A percentile compares a stretch with the other conserved stretches of the same genome.
These are phyloP conservation scores for Geranium rotundifolium DNA, from an alignment of 345 rosid species.

Conservation along the genomic window DNA sequence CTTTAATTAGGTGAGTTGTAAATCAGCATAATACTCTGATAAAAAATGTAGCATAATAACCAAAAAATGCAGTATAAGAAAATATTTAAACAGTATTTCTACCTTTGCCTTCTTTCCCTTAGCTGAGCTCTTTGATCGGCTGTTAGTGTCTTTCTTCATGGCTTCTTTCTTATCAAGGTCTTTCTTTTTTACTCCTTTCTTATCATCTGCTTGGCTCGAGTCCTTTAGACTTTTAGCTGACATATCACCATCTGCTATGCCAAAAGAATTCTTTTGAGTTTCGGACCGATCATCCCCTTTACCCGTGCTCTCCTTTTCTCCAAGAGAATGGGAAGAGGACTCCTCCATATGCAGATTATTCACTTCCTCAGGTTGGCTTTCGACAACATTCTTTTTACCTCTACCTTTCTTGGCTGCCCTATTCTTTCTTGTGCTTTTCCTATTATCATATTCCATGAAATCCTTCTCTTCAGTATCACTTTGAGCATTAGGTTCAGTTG, in stretches of 20 bases:
- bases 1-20: background rate
- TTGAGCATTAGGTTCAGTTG: slow-evolving; percentile 19
- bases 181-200: too few relatives aligned
- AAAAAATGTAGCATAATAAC: too few relatives aligned
- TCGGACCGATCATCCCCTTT: slow-evolving; percentile 25
- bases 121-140: slow-evolving; percentile 45
- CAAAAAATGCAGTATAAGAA: background rate
- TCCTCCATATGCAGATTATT: slow-evolving; percentile 16
- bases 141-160: slow-evolving; percentile 27
- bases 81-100: background rate
- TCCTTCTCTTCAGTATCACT: slow-evolving; percentile 17
- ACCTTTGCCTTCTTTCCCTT: slow-evolving; percentile 86
- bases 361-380: slow-evolving; percentile 17
- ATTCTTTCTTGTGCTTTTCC: slow-evolving; percentile 39
- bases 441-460: slow-evolving; percentile 27
- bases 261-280: slow-evolving; percentile 11
- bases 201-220: slow-evolving; percentile 8
- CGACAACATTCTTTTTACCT: slow-evolving; percentile 23
- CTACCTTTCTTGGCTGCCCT: slow-evolving; percentile 38
- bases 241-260: background rate
- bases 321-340: slow-evolving; percentile 16
- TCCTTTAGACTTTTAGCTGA: background rate
- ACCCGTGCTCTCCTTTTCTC: slow-evolving; percentile 14
- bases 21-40: background rate
- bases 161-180: slow-evolving; percentile 22